A percentile compares a stretch with the other conserved stretches of the same genome.
Conservation (phyloP, 2,329 filamentous ascomycete genomes). For the Fusarium albosuccineum region DNA sequence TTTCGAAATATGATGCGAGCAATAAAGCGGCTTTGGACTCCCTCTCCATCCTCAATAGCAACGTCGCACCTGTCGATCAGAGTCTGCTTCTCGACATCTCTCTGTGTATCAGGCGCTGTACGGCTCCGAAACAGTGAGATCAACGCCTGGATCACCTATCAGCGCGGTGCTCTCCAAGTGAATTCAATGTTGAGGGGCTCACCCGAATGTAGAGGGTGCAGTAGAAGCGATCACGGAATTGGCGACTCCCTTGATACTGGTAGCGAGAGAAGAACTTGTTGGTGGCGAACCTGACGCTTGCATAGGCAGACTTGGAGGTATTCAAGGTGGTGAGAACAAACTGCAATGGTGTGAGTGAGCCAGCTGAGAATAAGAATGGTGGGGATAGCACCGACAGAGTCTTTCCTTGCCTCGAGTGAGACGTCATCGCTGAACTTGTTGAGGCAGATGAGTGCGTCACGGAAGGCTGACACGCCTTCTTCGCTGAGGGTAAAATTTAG, state of each 20-base stretch:
- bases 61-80: conserved; percentile 82
- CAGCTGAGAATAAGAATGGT: too few relatives aligned
- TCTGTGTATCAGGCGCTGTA: conserved; percentile 66
- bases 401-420: conserved; percentile 77
- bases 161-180: not conserved
- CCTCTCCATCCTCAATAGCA: conserved; percentile 77
- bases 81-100: conserved; percentile 73
- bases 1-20: conserved; percentile 81
- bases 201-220: conserved; percentile 82
- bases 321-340: conserved; percentile 82
- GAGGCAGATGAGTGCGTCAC: conserved; percentile 80
- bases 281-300: conserved; percentile 76
- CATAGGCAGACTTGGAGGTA: conserved; percentile 84
- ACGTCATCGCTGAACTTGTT: conserved; percentile 86
- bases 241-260: conserved; percentile 69
- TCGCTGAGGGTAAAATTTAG: conserved; percentile 80
- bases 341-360: conserved; percentile 54
- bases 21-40: conserved; percentile 79
- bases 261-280: conserved; percentile 80
- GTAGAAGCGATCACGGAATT: conserved; percentile 73
- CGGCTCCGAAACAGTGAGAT: conserved; percentile 81
- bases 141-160: conserved; percentile 63
- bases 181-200: conserved; percentile 28
- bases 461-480: conserved; percentile 76
- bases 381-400: conserved; percentile 64